Base-by-base conservation (phyloP, 208 protist species). In the Trypanosoma caninum region DNA sequence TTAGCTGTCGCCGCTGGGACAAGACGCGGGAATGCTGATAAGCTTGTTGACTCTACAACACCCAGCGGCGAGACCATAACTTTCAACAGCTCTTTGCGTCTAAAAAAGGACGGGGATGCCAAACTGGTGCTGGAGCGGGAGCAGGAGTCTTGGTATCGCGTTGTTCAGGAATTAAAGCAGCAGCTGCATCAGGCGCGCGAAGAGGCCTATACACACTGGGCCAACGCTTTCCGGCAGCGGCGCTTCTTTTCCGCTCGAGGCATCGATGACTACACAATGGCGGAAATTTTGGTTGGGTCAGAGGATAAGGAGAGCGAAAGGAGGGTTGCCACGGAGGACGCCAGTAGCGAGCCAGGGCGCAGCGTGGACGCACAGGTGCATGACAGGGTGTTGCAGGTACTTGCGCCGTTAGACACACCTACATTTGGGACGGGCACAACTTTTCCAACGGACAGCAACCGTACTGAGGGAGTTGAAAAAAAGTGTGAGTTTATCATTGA, bases 401-500 rank as follows among this genome's bases (percentile, higher is more conserved):
- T 10, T 18, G 20, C 35, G 7, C 14, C 23, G n/a, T n/a, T n/a
- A n/a, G n/a, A n/a, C n/a, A n/a, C n/a, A n/a, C n/a, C n/a, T n/a
- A n/a, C n/a, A n/a, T n/a, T n/a, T n/a, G n/a, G n/a, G n/a, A n/a
- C n/a, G n/a, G n/a, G n/a, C n/a, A n/a, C n/a, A n/a, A n/a, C n/a
- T n/a, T n/a, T n/a, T n/a, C n/a, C n/a, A n/a, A n/a, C n/a, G n/a
- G n/a, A n/a, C n/a, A n/a, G n/a, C n/a, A n/a, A n/a, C n/a, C n/a
- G 50, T 14, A 1, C 30, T 13, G 31, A 41, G 6, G 10, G 11
- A 13, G 1, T 55, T 4, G 50, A 40, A 16, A 18, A n/a, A 3
- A 25, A 37, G 28, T 65, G 66, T 52, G 61, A 65, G 4, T 87
- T 82, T 58, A 64, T 89, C 63, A 91, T 95, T 62, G 84, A 95